A percentile compares a stretch with the other conserved stretches of the same genome.
These are phyloP conservation scores for Ustilago bromivora DNA, from an alignment of 1,284 basidiomycete genomes.

Conservation along the genomic window DNA sequence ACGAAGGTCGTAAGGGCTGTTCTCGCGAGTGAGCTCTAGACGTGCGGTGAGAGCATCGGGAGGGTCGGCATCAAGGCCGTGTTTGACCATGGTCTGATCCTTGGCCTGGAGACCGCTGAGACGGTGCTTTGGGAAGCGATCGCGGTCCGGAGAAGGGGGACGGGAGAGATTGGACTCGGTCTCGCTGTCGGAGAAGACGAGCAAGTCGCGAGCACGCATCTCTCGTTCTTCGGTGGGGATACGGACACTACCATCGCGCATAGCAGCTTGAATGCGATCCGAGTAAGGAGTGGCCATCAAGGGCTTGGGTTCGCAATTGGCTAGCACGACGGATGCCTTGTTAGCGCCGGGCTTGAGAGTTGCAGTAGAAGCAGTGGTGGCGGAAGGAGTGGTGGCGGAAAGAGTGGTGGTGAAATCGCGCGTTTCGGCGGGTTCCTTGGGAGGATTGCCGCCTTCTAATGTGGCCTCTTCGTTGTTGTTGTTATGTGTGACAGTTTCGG, in stretches of 20 bases:
- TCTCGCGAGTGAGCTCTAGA: conserved; percentile 57
- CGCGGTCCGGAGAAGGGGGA: conserved; percentile 60
- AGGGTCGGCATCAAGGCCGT: conserved; percentile 37
- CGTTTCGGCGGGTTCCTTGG: conserved; percentile 47
- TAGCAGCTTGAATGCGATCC: conserved; percentile 51
- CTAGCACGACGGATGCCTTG: conserved; percentile 25
- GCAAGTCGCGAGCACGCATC: conserved; percentile 54
- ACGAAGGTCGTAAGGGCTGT: conserved; percentile 54
- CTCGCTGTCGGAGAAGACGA: conserved; percentile 58
- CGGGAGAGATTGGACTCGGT: conserved; percentile 64
- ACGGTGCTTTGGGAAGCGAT: conserved; percentile 58
- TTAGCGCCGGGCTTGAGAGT: not conserved
- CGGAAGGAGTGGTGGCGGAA: not conserved
- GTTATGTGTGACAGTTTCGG: conserved; percentile 32
- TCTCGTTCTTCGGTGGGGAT: conserved; percentile 56
- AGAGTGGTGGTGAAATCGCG: not conserved
- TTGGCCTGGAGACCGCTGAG: conserved; percentile 62
- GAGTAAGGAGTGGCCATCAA: conserved; percentile 52
- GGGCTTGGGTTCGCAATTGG: conserved; percentile 51
- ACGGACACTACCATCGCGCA: conserved; percentile 43
- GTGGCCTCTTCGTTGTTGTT: conserved; percentile 40
- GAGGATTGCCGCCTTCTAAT: conserved; percentile 40
- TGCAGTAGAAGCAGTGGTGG: conserved; percentile 9
- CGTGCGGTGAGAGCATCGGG: conserved; percentile 34
- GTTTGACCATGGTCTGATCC: conserved; percentile 59